These are phyloP conservation scores for Pyrus pyrifolia DNA, from an alignment of 306 rosid genomes.

Conservation along the genomic window DNA sequence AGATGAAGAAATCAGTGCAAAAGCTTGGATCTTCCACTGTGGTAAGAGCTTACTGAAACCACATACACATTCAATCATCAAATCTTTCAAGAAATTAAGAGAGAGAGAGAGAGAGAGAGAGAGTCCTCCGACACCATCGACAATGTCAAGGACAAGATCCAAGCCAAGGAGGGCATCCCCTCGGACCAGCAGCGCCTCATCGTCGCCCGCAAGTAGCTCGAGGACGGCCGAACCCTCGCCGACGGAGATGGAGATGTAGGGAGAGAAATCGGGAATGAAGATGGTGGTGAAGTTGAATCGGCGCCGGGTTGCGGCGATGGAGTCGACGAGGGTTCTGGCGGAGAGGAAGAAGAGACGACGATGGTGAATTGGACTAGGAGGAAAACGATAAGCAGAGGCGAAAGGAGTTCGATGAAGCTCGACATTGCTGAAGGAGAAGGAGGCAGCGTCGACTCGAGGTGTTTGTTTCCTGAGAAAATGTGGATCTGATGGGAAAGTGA, in stretches of 20 bases:
- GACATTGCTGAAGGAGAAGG: conserved; percentile 30
- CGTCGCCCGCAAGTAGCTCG: no score
- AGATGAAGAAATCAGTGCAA: no score
- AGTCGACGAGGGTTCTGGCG: conserved; percentile 23
- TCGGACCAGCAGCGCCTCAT: no score
- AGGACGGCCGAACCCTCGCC: no score
- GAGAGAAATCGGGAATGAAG: not conserved
- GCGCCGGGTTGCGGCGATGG: conserved; percentile 12
- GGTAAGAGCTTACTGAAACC: no score
- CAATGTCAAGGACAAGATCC: no score
- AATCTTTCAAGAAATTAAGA: no score
- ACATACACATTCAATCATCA: no score
- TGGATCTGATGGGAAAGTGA: conserved; percentile 29
- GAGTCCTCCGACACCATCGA: no score
- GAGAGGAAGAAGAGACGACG: conserved; percentile 13
- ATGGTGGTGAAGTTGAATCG: conserved; percentile 14
- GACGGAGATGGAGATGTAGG: conserved; percentile 23
- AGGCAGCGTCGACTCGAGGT: not conserved
- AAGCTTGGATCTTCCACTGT: no score
- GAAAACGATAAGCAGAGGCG: conserved; percentile 17
- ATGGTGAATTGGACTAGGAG: conserved; percentile 14
- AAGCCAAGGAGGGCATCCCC: no score
- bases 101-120: no score
- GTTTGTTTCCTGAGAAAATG: conserved; percentile 8
- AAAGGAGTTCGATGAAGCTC: conserved; percentile 7